These are phyloP conservation scores for Barnettozyma siamensis DNA, from an alignment of 805 yeast genomes.

Conservation along the genomic window DNA sequence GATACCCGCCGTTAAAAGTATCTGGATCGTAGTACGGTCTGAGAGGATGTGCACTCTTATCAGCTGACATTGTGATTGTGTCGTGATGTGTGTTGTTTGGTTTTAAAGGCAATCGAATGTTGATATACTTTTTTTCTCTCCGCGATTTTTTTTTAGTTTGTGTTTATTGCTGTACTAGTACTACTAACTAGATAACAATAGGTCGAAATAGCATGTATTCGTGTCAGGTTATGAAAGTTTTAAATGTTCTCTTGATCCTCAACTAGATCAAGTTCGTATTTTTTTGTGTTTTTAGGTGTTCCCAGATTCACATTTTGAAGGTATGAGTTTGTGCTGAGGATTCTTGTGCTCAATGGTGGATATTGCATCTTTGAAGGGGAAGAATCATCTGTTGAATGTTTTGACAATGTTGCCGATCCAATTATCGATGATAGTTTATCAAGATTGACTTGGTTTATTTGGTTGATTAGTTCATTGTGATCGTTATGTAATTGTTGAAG, in stretches of 20 bases:
- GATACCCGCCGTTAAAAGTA: slow-evolving; percentile 58
- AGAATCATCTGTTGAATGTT: slow-evolving; percentile 1
- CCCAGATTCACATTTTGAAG: slow-evolving; percentile 12
- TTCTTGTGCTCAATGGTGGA: slow-evolving; percentile 12
- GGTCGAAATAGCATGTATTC: too few species aligned
- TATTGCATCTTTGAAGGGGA: slow-evolving; percentile 7
- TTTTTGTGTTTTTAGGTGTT: slow-evolving; percentile 10
- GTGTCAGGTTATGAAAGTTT: too few species aligned
- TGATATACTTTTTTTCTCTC: background rate
- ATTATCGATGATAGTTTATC: slow-evolving; percentile 27
- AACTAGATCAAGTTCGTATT: slow-evolving; percentile 6
- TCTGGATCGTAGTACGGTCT: slow-evolving; percentile 73
- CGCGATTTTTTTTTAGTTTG: slow-evolving; percentile 2
- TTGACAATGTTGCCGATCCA: slow-evolving; percentile 15
- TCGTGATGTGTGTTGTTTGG: background rate
- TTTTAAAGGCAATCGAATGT: background rate
- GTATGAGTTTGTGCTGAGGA: slow-evolving; percentile 26
- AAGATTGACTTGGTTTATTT: slow-evolving; percentile 21
- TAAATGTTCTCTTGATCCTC: slow-evolving; percentile 4
- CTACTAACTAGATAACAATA: too few species aligned
- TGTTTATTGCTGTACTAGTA: background rate
- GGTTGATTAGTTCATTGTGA: slow-evolving; percentile 21
- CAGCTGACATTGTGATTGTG: slow-evolving; percentile 1
- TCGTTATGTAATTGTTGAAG: slow-evolving; percentile 26
- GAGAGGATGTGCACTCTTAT: slow-evolving; percentile 18